Conservation (phyloP, 78 protist species). For the Creolimax fragrantissima region DNA sequence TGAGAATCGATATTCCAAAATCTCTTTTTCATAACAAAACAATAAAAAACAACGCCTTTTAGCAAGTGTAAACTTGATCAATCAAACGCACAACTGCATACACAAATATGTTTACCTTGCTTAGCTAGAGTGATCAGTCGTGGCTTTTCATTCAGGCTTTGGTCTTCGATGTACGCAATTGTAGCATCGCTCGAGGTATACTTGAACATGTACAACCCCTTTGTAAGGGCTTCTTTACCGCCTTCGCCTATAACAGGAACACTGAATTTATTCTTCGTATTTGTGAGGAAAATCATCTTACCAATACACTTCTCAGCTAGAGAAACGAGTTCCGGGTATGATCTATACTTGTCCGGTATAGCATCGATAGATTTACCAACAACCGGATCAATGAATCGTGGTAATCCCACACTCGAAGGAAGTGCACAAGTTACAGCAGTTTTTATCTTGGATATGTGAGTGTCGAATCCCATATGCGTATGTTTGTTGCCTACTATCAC, state of each 20-base stretch:
- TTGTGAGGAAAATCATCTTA: not conserved
- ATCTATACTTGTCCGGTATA: not conserved
- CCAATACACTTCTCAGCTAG: not conserved
- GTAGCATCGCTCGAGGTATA: not conserved
- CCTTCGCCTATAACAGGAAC: not conserved
- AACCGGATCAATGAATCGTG: not conserved
- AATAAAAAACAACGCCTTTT: too few relatives aligned
- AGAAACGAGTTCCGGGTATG: not conserved
- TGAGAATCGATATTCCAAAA: too few relatives aligned
- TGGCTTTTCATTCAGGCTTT: not conserved
- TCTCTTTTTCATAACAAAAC: too few relatives aligned
- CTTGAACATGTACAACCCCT: not conserved
- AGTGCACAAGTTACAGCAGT: not conserved
- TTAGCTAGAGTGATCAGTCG: not conserved
- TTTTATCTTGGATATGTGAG: not conserved
- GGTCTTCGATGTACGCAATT: not conserved
- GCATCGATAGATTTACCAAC: not conserved
- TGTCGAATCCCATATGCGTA: not conserved
- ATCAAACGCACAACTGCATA: too few relatives aligned
- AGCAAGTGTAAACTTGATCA: too few relatives aligned
- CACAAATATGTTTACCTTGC: too few relatives aligned
- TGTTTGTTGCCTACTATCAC: not conserved
- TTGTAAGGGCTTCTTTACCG: not conserved
- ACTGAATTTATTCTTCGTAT: not conserved
- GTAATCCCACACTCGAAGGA: not conserved